Evolutionary conservation across 495 filamentous ascomycete species (phyloP).

Genomic region (Hypoxylon crocopeplum): DNA sequence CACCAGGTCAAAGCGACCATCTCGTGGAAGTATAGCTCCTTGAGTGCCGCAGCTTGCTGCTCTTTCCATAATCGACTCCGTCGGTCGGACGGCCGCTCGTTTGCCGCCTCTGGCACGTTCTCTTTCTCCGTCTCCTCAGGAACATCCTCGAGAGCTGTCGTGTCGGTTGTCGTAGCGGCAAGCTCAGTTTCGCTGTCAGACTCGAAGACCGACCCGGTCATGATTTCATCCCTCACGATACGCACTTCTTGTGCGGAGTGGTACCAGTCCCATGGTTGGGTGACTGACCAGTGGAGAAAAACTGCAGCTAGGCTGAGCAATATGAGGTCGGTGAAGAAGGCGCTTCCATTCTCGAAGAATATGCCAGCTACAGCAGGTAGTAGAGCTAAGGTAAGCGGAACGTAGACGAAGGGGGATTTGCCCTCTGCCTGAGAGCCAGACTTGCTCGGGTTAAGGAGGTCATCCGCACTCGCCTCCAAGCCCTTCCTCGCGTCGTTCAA

Average conservation of each 20-base stretch:
- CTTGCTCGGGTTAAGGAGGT: slow-evolving; percentile 71
- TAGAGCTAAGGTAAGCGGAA: slow-evolving; percentile 81
- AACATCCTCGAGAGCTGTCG: slow-evolving; percentile 46
- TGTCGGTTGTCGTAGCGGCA: slow-evolving; percentile 22
- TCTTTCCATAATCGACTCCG: slow-evolving; percentile 34
- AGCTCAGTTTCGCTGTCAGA: slow-evolving; percentile 55
- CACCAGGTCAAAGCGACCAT: slow-evolving; percentile 74
- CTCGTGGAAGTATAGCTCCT: slow-evolving; percentile 78
- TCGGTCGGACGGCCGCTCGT: neutral
- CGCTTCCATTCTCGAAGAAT: slow-evolving; percentile 82
- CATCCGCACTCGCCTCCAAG: slow-evolving; percentile 74
- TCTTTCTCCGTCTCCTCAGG: slow-evolving; percentile 46
- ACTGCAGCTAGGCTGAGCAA: slow-evolving; percentile 78
- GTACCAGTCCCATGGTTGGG: slow-evolving; percentile 96
- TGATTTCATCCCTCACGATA: slow-evolving; percentile 50
- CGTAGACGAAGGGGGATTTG: slow-evolving; percentile 67
- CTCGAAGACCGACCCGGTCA: slow-evolving; percentile 56
- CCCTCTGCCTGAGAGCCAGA: slow-evolving; percentile 20
- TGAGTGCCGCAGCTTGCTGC: slow-evolving; percentile 51
- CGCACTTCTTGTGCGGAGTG: slow-evolving; percentile 73
- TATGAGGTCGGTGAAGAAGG: slow-evolving; percentile 83
- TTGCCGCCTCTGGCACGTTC: slow-evolving; percentile 5
- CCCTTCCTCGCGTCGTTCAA: slow-evolving; percentile 70
- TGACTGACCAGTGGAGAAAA: slow-evolving; percentile 93
- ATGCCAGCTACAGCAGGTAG: slow-evolving; percentile 85